Conservation (phyloP, 768 basidiomycete genomes). For the Roridomyces roridus region DNA sequence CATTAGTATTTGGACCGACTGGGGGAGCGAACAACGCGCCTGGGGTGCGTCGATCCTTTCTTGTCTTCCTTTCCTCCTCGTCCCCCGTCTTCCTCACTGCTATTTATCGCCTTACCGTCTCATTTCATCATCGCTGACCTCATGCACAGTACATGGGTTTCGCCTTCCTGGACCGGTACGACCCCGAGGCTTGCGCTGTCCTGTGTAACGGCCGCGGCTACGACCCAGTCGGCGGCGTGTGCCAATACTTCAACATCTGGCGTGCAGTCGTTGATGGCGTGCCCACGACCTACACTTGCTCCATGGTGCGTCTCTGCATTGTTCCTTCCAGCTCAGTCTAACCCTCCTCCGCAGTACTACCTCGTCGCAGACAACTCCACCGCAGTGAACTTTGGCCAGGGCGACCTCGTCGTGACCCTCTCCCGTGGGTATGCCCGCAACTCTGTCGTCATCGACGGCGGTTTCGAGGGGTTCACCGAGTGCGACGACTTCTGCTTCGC, state of each 20-base stretch:
- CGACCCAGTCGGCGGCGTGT: constrained; percentile 49
- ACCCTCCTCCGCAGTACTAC: constrained; percentile 42
- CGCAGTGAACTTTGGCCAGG: constrained; percentile 54
- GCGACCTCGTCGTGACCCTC: constrained; percentile 49
- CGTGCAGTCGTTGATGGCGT: constrained; percentile 50
- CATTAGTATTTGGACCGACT: constrained; percentile 50
- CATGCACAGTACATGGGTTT: constrained; percentile 55
- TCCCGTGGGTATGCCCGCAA: constrained; percentile 54
- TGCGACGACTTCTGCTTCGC: constrained; percentile 51
- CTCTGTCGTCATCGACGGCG: constrained; percentile 45
- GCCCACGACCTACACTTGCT: constrained; percentile 57
- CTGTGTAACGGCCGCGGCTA: constrained; percentile 50
- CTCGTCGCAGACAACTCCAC: constrained; percentile 48
- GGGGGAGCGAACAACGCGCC: constrained; percentile 54
- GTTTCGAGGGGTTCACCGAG: constrained; percentile 48
- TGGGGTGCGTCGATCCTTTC: constrained; percentile 37
- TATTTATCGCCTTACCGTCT: too few relatives aligned
- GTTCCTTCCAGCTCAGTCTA: neutral
- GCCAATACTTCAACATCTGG: constrained; percentile 62
- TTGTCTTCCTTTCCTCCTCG: too few relatives aligned
- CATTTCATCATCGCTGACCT: constrained; percentile 19
- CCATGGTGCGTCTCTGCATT: constrained; percentile 42
- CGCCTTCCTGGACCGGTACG: constrained; percentile 53
- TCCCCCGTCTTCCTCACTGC: too few relatives aligned
- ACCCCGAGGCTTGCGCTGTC: constrained; percentile 50